phyloP scores from a whole-genome alignment of 2,329 filamentous ascomycete genomes.

The Epichloe brachyelytri region DNA sequence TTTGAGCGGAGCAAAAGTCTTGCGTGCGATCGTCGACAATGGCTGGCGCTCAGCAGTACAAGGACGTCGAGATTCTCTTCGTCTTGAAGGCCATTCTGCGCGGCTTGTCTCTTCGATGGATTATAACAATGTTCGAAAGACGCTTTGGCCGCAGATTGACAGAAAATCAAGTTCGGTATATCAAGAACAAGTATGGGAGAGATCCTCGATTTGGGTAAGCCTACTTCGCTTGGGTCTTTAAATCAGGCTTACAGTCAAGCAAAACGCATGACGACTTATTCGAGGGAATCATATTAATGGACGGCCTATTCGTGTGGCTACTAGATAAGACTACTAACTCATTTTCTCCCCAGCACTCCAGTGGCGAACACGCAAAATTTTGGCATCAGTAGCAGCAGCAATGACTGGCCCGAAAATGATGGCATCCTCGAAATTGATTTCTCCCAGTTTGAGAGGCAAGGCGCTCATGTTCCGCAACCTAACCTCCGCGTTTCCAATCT shows the following conservation, averaged over 20 bases:
- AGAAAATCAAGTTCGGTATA: constrained; percentile 24
- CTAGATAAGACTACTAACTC: not conserved
- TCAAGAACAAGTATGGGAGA: constrained; percentile 28
- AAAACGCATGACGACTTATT: not conserved
- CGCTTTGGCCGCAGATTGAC: constrained; percentile 18
- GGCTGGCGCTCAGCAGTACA: constrained; percentile 23
- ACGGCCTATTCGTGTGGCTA: no score
- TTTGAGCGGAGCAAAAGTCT: no score
- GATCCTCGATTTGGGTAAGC: constrained; percentile 26
- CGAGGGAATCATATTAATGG: no score
- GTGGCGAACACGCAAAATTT: constrained; percentile 2
- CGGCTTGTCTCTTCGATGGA: constrained; percentile 13
- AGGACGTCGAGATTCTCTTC: constrained; percentile 21
- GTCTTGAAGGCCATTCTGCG: constrained; percentile 18
- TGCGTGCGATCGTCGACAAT: constrained; percentile 10
- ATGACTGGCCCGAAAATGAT: constrained; percentile 1
- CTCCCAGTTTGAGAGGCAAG: not conserved
- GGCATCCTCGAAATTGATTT: constrained; percentile 3
- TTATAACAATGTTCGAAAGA: constrained; percentile 15
- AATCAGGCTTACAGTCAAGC: not conserved
- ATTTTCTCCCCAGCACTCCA: not conserved
- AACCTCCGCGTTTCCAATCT: not conserved
- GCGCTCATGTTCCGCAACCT: not conserved
- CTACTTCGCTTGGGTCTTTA: not conserved
- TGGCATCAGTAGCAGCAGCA: not conserved